Base-by-base conservation (phyloP, 108 stramenopile species). In the Nitzschia putrida region DNA sequence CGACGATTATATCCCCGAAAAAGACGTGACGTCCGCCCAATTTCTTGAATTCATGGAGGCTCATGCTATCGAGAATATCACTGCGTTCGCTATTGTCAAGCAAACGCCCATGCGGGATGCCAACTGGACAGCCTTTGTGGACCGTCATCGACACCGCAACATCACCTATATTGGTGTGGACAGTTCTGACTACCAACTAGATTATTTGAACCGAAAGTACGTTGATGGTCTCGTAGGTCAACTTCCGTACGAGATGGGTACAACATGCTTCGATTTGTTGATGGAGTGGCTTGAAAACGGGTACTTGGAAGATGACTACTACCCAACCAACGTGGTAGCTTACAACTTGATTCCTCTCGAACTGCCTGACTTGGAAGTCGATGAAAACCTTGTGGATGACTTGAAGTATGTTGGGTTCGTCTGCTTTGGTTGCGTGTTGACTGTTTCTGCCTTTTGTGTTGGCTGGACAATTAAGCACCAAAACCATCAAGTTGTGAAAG, bases 171-270 rank as follows among this genome's bases (percentile, higher is more conserved):
- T 77, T 29, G 61, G 55, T n/a, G 66, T 38, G 4, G 78, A 74
- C 57, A 63, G 53, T n/a, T 10, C n/a, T 18, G 53, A 72, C 14
- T 25, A 64, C 16, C 25, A 54, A 14, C 29, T 34, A 1, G 53
- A 72, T 34, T 64, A 55, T 40, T 2, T 72, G 34, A 34, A 18
- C 14, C 16, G 13, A n/a, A 39, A 64, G 37, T 71, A 78, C 22
- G 73, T 63, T 13, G 57, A 80, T 34, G 82, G 78, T 9, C 44
- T 83, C 38, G 78, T 83, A 9, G 82, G 82, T 11, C 74, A 83
- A 57, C 25, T 76, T n/a, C 74, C 75, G 7, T 80, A 57, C 39
- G 71, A 79, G 34, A 64, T 76, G 65, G 78, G 82, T 0, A 43
- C 16, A 1, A 23, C 43, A 37, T 64, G 64, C 13, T 54, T 57